These are phyloP conservation scores for Clavariopsis aquatica DNA, from an alignment of 495 filamentous ascomycete genomes.

Conservation along the genomic window DNA sequence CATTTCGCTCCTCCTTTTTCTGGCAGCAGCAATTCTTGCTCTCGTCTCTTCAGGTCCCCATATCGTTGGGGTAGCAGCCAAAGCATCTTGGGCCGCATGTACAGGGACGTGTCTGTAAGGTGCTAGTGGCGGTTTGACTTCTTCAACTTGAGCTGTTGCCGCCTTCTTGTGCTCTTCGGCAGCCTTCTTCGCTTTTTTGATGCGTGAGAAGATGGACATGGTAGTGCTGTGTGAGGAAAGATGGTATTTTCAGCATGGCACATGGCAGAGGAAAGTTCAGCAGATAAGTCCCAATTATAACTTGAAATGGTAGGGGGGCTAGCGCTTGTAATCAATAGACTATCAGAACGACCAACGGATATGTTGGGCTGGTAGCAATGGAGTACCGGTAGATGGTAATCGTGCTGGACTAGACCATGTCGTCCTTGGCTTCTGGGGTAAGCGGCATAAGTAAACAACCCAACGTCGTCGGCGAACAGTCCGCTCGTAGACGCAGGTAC, in stretches of 20 bases:
- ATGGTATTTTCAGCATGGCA: neutral
- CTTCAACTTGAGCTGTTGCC: slow-evolving; percentile 8
- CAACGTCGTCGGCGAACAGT: too few species aligned
- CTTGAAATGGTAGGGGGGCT: neutral
- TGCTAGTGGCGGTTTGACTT: slow-evolving; percentile 15
- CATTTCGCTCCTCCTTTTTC: slow-evolving; percentile 34
- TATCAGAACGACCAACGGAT: neutral
- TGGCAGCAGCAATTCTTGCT: slow-evolving; percentile 25
- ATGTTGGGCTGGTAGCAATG: neutral
- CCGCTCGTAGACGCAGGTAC: too few species aligned
- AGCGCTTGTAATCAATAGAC: neutral
- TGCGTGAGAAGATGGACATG: slow-evolving; percentile 43
- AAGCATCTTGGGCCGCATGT: slow-evolving; percentile 50
- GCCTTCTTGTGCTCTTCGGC: too few species aligned
- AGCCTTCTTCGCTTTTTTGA: slow-evolving; percentile 31
- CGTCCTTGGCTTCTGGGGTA: too few species aligned
- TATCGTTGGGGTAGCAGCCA: slow-evolving; percentile 54
- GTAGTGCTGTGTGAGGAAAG: neutral
- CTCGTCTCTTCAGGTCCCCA: slow-evolving; percentile 43
- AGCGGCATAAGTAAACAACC: too few species aligned
- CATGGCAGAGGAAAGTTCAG: neutral
- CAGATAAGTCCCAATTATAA: neutral
- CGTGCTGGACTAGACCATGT: neutral
- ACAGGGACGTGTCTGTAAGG: slow-evolving; percentile 43
- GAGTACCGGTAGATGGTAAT: neutral